A percentile compares a stretch with the other conserved stretches of the same genome.
Evolutionary conservation across 805 yeast genomes (phyloP).

Genomic region (Gaillardinia entomophila): DNA sequence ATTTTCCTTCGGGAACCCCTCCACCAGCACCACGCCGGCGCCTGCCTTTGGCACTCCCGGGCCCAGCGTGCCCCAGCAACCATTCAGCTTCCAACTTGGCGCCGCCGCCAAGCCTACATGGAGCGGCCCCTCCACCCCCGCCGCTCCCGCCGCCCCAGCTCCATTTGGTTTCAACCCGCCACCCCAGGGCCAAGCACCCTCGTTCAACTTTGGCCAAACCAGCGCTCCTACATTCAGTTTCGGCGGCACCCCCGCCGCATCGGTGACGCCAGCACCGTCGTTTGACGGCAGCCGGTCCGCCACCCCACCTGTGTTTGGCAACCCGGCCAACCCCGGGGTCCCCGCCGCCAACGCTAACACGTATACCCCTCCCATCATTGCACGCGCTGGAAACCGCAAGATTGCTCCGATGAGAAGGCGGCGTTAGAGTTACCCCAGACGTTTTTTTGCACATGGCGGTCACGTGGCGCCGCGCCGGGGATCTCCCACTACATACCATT

Average conservation of each 20-base stretch:
- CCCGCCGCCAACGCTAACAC: no score
- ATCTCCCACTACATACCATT: no score
- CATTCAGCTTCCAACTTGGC: no score
- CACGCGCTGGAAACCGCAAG: no score
- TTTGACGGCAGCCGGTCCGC: slow-evolving; percentile 6
- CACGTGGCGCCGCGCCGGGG: no score
- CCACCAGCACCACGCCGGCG: slow-evolving; percentile 2
- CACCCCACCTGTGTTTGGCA: slow-evolving; percentile 5
- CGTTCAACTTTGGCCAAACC: slow-evolving; percentile 6
- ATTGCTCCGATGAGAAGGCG: no score
- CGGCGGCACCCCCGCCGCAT: not conserved
- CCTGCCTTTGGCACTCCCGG: slow-evolving; percentile 8
- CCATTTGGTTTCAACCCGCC: not conserved
- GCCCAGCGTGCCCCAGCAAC: no score
- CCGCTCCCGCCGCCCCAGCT: not conserved
- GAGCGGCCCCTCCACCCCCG: not conserved
- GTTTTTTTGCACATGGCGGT: no score
- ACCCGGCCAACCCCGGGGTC: no score
- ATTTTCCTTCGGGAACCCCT: slow-evolving; percentile 4
- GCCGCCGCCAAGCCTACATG: no score
- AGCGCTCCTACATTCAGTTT: slow-evolving; percentile 1
- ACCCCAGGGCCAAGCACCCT: slow-evolving; percentile 2
- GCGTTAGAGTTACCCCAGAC: no score
- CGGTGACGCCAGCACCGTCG: slow-evolving; percentile 2
- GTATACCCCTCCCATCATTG: not conserved